phyloP scores from a whole-genome alignment of 2,329 filamentous ascomycete genomes.

The Exserohilum rostratum region DNA sequence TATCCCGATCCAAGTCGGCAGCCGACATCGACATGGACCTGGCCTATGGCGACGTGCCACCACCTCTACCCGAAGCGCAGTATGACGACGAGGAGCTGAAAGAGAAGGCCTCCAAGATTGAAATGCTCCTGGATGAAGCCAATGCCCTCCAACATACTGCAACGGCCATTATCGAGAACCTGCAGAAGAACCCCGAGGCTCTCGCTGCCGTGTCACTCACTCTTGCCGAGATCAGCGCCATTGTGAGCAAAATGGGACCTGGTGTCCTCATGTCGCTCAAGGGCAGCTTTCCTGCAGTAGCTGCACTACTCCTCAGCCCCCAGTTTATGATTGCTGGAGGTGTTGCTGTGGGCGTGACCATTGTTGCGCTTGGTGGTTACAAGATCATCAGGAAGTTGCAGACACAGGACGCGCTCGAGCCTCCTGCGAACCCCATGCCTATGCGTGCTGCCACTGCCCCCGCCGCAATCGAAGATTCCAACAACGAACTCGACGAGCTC shows the following conservation, averaged over 20 bases:
- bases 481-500: constrained; percentile 60
- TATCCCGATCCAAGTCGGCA: constrained; percentile 47
- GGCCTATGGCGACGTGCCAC: constrained; percentile 83
- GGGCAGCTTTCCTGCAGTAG: constrained; percentile 80
- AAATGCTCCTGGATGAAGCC: constrained; percentile 80
- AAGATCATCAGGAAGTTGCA: constrained; percentile 93
- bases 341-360: constrained; percentile 87
- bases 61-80: constrained; percentile 63
- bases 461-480: constrained; percentile 16
- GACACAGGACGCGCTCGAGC: constrained; percentile 49
- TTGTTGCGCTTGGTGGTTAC: constrained; percentile 94
- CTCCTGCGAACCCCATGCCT: constrained; percentile 21
- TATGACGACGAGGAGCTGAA: constrained; percentile 65
- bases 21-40: constrained; percentile 83
- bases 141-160: constrained; percentile 88
- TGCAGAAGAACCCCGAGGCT: constrained; percentile 84
- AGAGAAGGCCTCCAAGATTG: constrained; percentile 74
- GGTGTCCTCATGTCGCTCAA: constrained; percentile 78
- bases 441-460: constrained; percentile 13
- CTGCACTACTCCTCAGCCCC: constrained; percentile 83
- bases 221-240: constrained; percentile 84
- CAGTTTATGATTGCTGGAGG: constrained; percentile 94
- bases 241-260: constrained; percentile 84
- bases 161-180: constrained; percentile 77
- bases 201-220: constrained; percentile 93